These are phyloP conservation scores for Termitomyces sp. DNA, from an alignment of 768 basidiomycete species.

Conservation along the genomic window DNA sequence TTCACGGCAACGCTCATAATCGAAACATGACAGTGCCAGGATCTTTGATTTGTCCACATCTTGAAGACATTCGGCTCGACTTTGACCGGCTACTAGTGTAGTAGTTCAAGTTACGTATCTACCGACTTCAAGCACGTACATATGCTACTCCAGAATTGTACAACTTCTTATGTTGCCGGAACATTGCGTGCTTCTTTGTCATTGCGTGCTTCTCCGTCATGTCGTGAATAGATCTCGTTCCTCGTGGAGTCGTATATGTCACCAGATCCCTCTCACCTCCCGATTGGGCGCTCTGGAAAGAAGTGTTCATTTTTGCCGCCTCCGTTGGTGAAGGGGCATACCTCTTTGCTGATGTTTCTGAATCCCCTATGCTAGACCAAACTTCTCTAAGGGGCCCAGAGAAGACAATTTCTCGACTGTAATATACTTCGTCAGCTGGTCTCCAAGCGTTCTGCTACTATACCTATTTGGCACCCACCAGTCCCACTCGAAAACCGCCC, in stretches of 20 bases:
- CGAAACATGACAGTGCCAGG: slow-evolving; percentile 1
- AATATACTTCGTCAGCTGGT: slow-evolving; percentile 4
- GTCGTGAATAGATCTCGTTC: slow-evolving; percentile 6
- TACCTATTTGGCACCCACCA: neutral
- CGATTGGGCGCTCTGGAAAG: slow-evolving; percentile 10
- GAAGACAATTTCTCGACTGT: neutral
- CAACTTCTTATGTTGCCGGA: slow-evolving; percentile 8
- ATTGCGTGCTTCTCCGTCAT: slow-evolving; percentile 2
- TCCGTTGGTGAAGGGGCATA: slow-evolving; percentile 6
- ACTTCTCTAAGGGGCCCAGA: slow-evolving; percentile 3
- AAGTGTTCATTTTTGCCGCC: slow-evolving; percentile 4
- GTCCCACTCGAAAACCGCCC: neutral
- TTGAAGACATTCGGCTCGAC: neutral
- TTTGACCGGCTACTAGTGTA: neutral
- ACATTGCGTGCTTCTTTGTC: slow-evolving; percentile 4
- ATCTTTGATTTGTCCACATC: neutral
- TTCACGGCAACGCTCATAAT: neutral
- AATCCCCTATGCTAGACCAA: neutral
- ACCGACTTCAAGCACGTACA: neutral
- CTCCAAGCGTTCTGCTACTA: neutral
- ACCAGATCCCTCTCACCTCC: slow-evolving; percentile 2
- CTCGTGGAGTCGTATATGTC: slow-evolving; percentile 3
- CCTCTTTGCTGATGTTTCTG: neutral
- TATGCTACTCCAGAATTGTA: neutral
- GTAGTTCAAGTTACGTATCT: slow-evolving; percentile 4